Conservation (phyloP, 495 filamentous ascomycete genomes). For the Aspergillus carlsbadensis region DNA sequence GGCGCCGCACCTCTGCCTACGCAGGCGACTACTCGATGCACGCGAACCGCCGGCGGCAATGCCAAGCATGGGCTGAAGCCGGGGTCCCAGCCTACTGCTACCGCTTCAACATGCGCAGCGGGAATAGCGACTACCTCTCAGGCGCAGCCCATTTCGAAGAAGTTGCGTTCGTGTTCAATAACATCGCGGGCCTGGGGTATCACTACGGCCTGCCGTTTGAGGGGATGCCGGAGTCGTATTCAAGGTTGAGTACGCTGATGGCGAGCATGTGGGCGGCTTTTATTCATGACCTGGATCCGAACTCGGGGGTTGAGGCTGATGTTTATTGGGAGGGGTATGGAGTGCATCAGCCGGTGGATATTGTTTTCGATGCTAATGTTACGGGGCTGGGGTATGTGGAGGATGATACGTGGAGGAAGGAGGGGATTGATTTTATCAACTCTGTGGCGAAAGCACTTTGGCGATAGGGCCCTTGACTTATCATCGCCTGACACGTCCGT, state of each 20-base stretch:
- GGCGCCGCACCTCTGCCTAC: constrained; percentile 52
- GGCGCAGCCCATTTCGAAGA: constrained; percentile 61
- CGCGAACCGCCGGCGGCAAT: constrained; percentile 54
- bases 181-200: constrained; percentile 50
- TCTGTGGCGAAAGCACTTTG: neutral
- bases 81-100: constrained; percentile 57
- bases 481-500: neutral
- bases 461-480: neutral
- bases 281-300: constrained; percentile 52
- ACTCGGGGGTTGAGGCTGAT: constrained; percentile 23
- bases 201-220: constrained; percentile 48
- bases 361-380: constrained; percentile 1
- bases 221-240: constrained; percentile 42
- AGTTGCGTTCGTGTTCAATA: constrained; percentile 61
- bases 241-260: constrained; percentile 51
- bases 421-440: neutral
- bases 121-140: constrained; percentile 29
- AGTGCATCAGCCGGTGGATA: neutral
- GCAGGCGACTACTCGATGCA: constrained; percentile 56
- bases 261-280: constrained; percentile 43
- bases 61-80: constrained; percentile 48
- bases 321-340: neutral
- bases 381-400: neutral
- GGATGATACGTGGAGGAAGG: constrained; percentile 1
- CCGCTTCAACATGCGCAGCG: constrained; percentile 55